Conservation (phyloP, 495 filamentous ascomycete genomes). For the Halenospora varia region DNA sequence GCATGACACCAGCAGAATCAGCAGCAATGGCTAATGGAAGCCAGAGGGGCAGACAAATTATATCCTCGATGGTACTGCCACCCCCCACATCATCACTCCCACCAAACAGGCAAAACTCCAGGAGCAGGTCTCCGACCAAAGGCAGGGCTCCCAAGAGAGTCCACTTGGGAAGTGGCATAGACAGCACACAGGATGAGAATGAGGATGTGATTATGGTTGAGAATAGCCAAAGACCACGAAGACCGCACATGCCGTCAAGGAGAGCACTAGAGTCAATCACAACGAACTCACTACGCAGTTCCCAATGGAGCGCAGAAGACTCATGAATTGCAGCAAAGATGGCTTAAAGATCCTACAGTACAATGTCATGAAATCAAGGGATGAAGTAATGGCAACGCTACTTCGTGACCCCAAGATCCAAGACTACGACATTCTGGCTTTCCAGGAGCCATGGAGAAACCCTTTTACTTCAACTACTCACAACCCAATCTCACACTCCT, state of each 20-base stretch:
- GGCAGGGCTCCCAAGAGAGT: constrained; percentile 7
- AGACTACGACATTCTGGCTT: constrained; percentile 23
- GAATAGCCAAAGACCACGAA: constrained; percentile 9
- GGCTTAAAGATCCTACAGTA: constrained; percentile 9
- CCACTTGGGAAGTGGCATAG: background rate
- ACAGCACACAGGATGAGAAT: constrained; percentile 7
- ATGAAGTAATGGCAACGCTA: constrained; percentile 17
- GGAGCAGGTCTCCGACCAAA: constrained; percentile 10
- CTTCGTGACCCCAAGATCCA: constrained; percentile 14
- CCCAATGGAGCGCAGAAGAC: constrained; percentile 8
- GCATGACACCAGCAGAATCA: background rate
- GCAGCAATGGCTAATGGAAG: background rate
- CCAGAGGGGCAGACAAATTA: constrained; percentile 1
- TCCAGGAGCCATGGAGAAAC: constrained; percentile 27
- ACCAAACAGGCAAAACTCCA: constrained; percentile 4
- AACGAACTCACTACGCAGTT: constrained; percentile 13
- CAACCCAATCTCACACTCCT: constrained; percentile 10
- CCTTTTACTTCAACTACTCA: constrained; percentile 20
- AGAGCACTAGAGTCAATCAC: constrained; percentile 14
- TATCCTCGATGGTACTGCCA: background rate
- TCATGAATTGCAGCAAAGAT: constrained; percentile 2
- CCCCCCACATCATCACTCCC: background rate
- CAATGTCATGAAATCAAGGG: constrained; percentile 16
- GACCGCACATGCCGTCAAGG: constrained; percentile 5
- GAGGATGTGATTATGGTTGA: constrained; percentile 14